A percentile compares a stretch with the other conserved stretches of the same genome.
These are phyloP conservation scores for Calonectria henricotiae DNA, from an alignment of 2,329 filamentous ascomycete species.

Conservation along the genomic window DNA sequence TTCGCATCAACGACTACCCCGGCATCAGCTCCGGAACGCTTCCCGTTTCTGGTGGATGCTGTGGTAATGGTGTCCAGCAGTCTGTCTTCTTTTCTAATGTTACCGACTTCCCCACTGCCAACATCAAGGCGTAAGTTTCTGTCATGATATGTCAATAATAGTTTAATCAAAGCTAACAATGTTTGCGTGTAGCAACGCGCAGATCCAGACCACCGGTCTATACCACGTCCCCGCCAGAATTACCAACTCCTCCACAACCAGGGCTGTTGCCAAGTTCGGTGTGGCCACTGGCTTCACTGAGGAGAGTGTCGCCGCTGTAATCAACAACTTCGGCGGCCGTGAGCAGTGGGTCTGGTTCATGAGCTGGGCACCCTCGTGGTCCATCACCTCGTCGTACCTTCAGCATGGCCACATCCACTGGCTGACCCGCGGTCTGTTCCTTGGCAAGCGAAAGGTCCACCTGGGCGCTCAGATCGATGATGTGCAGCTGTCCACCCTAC, in stretches of 20 bases:
- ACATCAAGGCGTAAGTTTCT: constrained; percentile 35
- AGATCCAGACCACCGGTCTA: constrained; percentile 41
- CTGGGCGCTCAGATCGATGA: constrained; percentile 41
- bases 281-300: constrained; percentile 29
- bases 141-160: not conserved
- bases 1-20: constrained; percentile 46
- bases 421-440: constrained; percentile 44
- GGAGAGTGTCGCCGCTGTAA: constrained; percentile 42
- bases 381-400: constrained; percentile 41
- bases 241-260: constrained; percentile 34
- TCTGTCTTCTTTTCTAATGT: constrained; percentile 38
- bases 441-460: constrained; percentile 45
- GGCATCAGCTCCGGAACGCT: constrained; percentile 28
- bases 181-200: constrained; percentile 27
- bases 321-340: constrained; percentile 43
- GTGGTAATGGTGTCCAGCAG: constrained; percentile 32
- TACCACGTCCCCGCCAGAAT: constrained; percentile 43
- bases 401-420: constrained; percentile 44
- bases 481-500: constrained; percentile 39
- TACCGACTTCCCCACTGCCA: constrained; percentile 38
- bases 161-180: not conserved
- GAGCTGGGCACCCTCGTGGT: constrained; percentile 45
- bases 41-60: constrained; percentile 10
- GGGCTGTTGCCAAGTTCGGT: constrained; percentile 43
- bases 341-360: constrained; percentile 48